Conservation (phyloP, 371 early-diverging fungal genomes). For the Haplosporangium sp. region DNA sequence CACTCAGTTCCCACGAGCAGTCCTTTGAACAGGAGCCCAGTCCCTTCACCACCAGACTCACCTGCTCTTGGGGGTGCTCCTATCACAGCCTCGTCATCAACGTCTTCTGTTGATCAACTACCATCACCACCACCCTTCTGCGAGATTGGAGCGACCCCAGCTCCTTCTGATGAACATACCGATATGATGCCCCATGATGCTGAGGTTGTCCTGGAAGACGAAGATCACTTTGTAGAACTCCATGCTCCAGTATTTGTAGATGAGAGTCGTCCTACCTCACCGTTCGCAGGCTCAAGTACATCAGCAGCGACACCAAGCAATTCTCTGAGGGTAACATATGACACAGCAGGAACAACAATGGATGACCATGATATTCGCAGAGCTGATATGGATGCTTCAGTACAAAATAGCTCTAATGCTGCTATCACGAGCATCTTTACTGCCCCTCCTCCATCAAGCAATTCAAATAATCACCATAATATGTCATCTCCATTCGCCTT, state of each 20-base stretch:
- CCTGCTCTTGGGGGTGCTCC: not conserved
- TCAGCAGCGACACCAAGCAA: not conserved
- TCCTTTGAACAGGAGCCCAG: not conserved
- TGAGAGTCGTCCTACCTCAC: conserved; percentile 7
- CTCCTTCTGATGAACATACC: not conserved
- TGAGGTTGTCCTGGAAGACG: conserved; percentile 4
- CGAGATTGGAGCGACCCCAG: not conserved
- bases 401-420: not conserved
- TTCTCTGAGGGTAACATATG: not conserved
- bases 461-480: conserved; percentile 3
- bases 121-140: conserved; percentile 1
- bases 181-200: not conserved
- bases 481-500: conserved; percentile 9
- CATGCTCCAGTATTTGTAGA: conserved; percentile 1
- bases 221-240: not conserved
- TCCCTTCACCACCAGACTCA: not conserved
- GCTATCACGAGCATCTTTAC: conserved; percentile 11
- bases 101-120: conserved; percentile 3
- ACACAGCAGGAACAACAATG: not conserved
- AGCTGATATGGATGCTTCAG: not conserved
- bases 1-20: not conserved
- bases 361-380: not conserved
- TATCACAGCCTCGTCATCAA: conserved; percentile 1
- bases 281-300: not conserved
- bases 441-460: conserved; percentile 5